phyloP scores from a whole-genome alignment of 1,284 basidiomycete species.

The Afroboletus lepidellus region DNA sequence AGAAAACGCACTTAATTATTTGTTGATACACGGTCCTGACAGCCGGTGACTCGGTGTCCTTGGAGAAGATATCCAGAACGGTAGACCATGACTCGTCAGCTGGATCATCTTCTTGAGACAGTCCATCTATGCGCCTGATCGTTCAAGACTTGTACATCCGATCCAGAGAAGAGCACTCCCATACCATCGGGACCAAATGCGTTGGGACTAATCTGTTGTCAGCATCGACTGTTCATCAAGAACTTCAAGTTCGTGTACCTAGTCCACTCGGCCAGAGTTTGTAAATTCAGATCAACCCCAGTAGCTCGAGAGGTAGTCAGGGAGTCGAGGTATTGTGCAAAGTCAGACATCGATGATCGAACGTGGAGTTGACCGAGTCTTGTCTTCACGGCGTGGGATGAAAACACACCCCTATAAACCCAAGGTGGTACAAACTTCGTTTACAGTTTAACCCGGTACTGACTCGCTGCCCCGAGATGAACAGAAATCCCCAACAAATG shows the following conservation, averaged over 20 bases:
- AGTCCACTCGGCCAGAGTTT: slow-evolving; percentile 24
- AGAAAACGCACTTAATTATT: slow-evolving; percentile 22
- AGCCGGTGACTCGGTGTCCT: neutral
- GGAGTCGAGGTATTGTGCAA: slow-evolving; percentile 25
- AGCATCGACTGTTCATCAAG: slow-evolving; percentile 15
- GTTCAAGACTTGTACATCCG: slow-evolving; percentile 6
- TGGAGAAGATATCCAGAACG: slow-evolving; percentile 30
- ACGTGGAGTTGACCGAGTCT: neutral
- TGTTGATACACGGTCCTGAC: slow-evolving; percentile 11
- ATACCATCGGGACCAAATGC: slow-evolving; percentile 18
- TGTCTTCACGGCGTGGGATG: slow-evolving; percentile 10
- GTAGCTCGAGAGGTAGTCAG: slow-evolving; percentile 17
- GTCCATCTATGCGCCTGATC: slow-evolving; percentile 15
- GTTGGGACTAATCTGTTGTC: slow-evolving; percentile 20
- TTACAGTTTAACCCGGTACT: too few relatives aligned
- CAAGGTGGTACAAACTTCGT: too few relatives aligned
- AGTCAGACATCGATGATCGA: slow-evolving; percentile 18
- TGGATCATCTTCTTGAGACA: slow-evolving; percentile 15
- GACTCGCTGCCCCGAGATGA: too few relatives aligned
- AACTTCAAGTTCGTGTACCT: slow-evolving; percentile 18
- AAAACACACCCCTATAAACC: neutral
- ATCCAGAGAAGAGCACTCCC: neutral
- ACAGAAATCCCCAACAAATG: neutral
- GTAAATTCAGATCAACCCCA: slow-evolving; percentile 14
- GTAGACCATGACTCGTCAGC: slow-evolving; percentile 24